A percentile compares a stretch with the other conserved stretches of the same genome.
phyloP scores from a whole-genome alignment of 1,284 basidiomycete species.

The Moesziomyces sp. region DNA sequence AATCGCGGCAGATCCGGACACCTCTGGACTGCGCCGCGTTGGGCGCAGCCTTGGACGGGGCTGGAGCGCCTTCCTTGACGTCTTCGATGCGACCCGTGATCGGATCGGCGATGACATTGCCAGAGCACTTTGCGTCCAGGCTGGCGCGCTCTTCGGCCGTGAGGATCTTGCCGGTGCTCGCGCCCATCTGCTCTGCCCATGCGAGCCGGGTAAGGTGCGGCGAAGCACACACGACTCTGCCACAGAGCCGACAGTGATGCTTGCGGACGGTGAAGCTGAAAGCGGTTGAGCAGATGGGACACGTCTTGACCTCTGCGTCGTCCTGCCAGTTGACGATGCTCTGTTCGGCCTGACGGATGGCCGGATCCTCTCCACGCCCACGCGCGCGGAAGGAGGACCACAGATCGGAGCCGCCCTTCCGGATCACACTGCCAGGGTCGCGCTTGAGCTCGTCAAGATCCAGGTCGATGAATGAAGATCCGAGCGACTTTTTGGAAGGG shows the following conservation, averaged over 20 bases:
- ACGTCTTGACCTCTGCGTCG: constrained; percentile 79
- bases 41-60: constrained; percentile 9
- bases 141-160: constrained; percentile 20
- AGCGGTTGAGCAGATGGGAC: constrained; percentile 85
- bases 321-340: constrained; percentile 94
- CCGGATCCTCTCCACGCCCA: constrained; percentile 40
- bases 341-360: constrained; percentile 74
- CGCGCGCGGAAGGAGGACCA: constrained; percentile 46
- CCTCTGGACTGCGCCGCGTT: constrained; percentile 22
- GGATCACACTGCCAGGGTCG: constrained; percentile 33
- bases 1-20: constrained; percentile 80
- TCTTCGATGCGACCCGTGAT: constrained; percentile 43
- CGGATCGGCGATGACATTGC: constrained; percentile 50
- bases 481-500: constrained; percentile 16
- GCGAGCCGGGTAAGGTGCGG: constrained; percentile 72
- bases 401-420: constrained; percentile 40
- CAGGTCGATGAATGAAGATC: constrained; percentile 30
- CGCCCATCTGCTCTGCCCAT: constrained; percentile 37
- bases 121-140: constrained; percentile 46
- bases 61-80: constrained; percentile 34
- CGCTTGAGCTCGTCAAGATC: constrained; percentile 47
- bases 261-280: constrained; percentile 93
- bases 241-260: constrained; percentile 95
- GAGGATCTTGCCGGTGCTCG: constrained; percentile 28
- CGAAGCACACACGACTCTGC: constrained; percentile 88